Conservation (phyloP, 345 rosid genomes). For the Litchi chinensis region DNA sequence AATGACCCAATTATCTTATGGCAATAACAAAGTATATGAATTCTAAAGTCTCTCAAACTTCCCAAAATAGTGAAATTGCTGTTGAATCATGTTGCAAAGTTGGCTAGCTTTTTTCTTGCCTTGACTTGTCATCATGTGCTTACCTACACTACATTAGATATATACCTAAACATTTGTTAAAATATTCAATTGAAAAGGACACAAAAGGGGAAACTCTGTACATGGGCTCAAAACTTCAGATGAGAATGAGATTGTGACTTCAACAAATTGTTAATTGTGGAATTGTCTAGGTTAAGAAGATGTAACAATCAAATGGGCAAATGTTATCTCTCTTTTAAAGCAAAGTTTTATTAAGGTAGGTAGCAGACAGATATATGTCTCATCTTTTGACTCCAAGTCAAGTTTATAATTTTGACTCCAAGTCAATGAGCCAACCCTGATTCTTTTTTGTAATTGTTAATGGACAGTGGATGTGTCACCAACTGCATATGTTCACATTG, state of each 20-base stretch:
- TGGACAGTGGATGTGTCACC: neutral
- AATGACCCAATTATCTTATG: too few species aligned
- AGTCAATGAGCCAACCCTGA: neutral
- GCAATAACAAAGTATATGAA: too few species aligned
- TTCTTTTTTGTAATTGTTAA: neutral
- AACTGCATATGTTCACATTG: neutral
- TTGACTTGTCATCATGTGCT: neutral
- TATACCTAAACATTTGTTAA: conserved; percentile 6
- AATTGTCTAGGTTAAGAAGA: neutral
- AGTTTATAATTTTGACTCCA: neutral
- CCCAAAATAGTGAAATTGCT: neutral
- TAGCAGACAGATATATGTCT: neutral
- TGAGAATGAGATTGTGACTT: neutral
- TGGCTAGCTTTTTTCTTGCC: neutral
- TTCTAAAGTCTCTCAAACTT: neutral
- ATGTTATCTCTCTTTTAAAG: neutral
- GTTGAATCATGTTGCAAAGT: neutral
- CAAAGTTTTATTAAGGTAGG: neutral
- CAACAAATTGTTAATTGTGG: neutral
- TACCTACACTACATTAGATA: neutral
- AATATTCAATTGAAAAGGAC: conserved; percentile 1
- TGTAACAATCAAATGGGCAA: conserved; percentile 2
- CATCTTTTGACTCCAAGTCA: conserved; percentile 15
- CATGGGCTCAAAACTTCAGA: too few species aligned
- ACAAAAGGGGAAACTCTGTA: neutral